phyloP scores from a whole-genome alignment of 441 rosid species.

The Gossypium trilobum region DNA sequence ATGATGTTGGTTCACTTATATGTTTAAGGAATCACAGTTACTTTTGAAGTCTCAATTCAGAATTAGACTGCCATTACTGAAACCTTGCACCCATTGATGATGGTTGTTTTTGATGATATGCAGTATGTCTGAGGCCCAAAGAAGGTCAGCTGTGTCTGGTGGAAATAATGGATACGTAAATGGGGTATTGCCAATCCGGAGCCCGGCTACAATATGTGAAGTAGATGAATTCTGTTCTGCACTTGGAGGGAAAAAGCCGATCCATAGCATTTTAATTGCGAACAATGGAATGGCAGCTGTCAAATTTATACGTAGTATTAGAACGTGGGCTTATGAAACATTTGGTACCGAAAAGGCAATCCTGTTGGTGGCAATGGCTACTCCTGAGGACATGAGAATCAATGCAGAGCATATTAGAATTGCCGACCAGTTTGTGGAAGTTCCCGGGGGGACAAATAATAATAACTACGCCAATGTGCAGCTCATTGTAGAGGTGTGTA shows the following conservation, averaged over 20 bases:
- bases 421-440: constrained; percentile 99
- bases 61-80: not conserved
- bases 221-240: constrained; percentile 77
- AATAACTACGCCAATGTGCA: constrained; percentile 99
- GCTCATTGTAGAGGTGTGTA: constrained; percentile 89
- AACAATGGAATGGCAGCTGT: constrained; percentile 99
- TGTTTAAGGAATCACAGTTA: not conserved
- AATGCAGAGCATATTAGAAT: constrained; percentile 97
- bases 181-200: constrained; percentile 48
- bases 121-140: constrained; percentile 59
- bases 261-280: constrained; percentile 88
- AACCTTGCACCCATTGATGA: not conserved
- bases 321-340: constrained; percentile 98
- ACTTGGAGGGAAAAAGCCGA: constrained; percentile 77
- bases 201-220: constrained; percentile 50
- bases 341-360: constrained; percentile 95
- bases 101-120: constrained; percentile 14
- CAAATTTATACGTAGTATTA: constrained; percentile 87
- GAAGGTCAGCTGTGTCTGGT: constrained; percentile 32
- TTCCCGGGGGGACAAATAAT: constrained; percentile 98
- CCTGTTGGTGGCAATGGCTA: constrained; percentile 98
- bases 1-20: not conserved
- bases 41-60: not conserved
- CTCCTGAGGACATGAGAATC: constrained; percentile 99
- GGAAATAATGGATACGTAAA: constrained; percentile 44